A percentile compares a stretch with the other conserved stretches of the same genome.
Evolutionary conservation across 208 protist genomes (phyloP).

Genomic region (Phytomonas sp.): DNA sequence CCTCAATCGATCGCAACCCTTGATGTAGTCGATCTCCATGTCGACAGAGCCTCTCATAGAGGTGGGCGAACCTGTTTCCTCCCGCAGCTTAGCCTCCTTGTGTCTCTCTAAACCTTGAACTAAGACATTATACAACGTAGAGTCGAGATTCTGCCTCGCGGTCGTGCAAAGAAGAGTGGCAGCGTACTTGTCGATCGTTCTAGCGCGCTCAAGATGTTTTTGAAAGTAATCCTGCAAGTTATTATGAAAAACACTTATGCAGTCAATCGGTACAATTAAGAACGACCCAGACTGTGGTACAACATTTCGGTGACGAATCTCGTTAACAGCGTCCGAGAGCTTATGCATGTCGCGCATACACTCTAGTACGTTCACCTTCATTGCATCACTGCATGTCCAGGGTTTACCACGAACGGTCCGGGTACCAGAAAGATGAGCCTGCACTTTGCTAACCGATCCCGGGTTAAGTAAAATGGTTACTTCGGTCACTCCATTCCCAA

Average conservation of each 20-base stretch:
- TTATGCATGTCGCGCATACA: conserved; percentile 40
- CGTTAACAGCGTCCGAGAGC: conserved; percentile 42
- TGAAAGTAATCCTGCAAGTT: conserved; percentile 53
- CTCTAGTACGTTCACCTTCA: conserved; percentile 58
- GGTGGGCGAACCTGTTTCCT: conserved; percentile 16
- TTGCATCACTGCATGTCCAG: conserved; percentile 58
- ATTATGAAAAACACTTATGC: conserved; percentile 37
- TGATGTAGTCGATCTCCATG: conserved; percentile 1
- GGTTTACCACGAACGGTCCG: conserved; percentile 46
- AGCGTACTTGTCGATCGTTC: conserved; percentile 62
- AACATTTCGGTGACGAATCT: conserved; percentile 69
- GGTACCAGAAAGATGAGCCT: conserved; percentile 41
- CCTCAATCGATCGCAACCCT: conserved; percentile 22
- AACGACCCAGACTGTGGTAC: conserved; percentile 69
- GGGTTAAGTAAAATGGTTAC: conserved; percentile 58
- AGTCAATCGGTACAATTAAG: conserved; percentile 73
- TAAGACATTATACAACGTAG: conserved; percentile 64
- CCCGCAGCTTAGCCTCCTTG: conserved; percentile 16
- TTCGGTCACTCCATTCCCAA: conserved; percentile 64
- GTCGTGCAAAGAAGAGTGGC: conserved; percentile 74
- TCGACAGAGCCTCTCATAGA: conserved; percentile 8
- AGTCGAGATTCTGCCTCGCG: conserved; percentile 27
- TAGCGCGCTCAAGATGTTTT: conserved; percentile 49
- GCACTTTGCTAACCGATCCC: conserved; percentile 31
- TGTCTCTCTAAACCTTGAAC: conserved; percentile 21